Base-by-base conservation (phyloP, 441 rosid species). In the Breynia disticha region DNA sequence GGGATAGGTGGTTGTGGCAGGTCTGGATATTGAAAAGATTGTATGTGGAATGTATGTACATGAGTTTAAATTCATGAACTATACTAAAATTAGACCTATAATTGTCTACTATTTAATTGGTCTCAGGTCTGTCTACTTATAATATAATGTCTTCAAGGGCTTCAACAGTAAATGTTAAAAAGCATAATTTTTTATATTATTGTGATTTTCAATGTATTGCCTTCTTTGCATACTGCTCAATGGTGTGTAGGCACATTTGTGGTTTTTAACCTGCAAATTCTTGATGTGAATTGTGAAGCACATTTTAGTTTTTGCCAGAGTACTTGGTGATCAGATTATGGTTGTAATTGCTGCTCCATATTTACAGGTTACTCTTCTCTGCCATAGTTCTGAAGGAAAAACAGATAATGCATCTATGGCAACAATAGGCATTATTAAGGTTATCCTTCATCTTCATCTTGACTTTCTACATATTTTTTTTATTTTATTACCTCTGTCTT, bases 341-440 rank as follows among this genome's bases (percentile, higher is more conserved):
- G 32, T 14, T 14, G 19, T 16, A 46, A 37, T 19, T 44, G n/a
- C 54, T 20, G 32, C 42, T 54, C 49, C 68, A 56, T 60, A 58
- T 55, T 49, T 76, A 64, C 72, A 95, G 98, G 82, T 86, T 60
- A 95, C 99, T 48, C 90, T 90, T 70, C 93, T 95, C 57, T 91
- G 89, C 74, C 89, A 69, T 69, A 89, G 79, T 69, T 83, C 83
- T 51, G 79, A 82, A 72, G 86, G 79, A 78, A 72, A 82, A 60
- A 76, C 81, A 41, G 72, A 72, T 50, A 79, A 74, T 75, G 70
- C 86, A 57, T 78, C 88, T 51, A 69, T 93, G 68, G 87, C 91
- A 37, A 95, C 87, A 22, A 83, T 95, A 65, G 98, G 99, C 69
- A 80, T 95, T 62, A 80, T 95, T 58, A 95, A 95, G 99, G 99